These are phyloP conservation scores for Wickerhamiella azymoides DNA, from an alignment of 805 yeast species.

Conservation along the genomic window DNA sequence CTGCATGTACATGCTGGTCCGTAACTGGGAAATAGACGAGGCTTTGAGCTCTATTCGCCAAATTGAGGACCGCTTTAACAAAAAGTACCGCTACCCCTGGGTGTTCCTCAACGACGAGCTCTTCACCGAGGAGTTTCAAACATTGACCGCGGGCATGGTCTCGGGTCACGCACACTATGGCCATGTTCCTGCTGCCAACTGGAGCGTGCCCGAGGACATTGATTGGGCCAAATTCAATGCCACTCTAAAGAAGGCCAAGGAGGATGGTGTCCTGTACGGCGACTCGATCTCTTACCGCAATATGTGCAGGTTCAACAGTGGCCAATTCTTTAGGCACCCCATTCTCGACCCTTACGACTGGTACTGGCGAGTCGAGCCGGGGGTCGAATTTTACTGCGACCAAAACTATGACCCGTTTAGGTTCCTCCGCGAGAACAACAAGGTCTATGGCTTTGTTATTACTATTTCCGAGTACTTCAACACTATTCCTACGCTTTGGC, in stretches of 20 bases:
- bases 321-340: constrained; percentile 73
- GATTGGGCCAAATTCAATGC: constrained; percentile 42
- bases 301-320: constrained; percentile 93
- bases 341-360: constrained; percentile 61
- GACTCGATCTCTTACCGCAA: constrained; percentile 60
- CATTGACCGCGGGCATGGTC: constrained; percentile 48
- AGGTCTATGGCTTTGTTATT: constrained; percentile 80
- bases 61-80: constrained; percentile 84
- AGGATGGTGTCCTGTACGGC: constrained; percentile 47
- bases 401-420: constrained; percentile 58
- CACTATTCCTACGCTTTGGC: constrained; percentile 81
- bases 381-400: constrained; percentile 78
- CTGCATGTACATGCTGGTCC: constrained; percentile 70
- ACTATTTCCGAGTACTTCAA: constrained; percentile 67
- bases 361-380: constrained; percentile 94
- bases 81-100: constrained; percentile 79
- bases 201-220: constrained; percentile 67
- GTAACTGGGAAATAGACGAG: constrained; percentile 65
- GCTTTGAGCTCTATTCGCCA: constrained; percentile 67
- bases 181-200: constrained; percentile 61
- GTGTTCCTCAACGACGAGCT: constrained; percentile 82
- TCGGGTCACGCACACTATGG: constrained; percentile 75
- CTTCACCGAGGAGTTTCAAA: constrained; percentile 69
- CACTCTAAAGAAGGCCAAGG: constrained; percentile 32
- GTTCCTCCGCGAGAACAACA: constrained; percentile 58